phyloP scores from a whole-genome alignment of 1,284 basidiomycete genomes.

The Apiotrichum mycotoxinovorans region DNA sequence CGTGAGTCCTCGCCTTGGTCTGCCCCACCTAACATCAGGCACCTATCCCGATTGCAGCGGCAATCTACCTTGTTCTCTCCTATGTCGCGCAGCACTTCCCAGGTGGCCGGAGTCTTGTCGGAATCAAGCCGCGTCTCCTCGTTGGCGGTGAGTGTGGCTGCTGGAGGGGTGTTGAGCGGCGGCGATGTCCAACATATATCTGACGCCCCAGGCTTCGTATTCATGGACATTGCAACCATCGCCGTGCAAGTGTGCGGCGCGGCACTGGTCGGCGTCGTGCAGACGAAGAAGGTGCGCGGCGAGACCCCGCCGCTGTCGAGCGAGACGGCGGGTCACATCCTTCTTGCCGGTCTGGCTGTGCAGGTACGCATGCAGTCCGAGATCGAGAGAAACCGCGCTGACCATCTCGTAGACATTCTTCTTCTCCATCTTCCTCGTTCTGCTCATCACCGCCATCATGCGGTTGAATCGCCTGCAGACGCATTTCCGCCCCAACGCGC shows the following conservation, averaged over 20 bases:
- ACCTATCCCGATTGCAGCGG: constrained; percentile 49
- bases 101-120: constrained; percentile 25
- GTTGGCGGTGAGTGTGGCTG: constrained; percentile 27
- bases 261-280: constrained; percentile 50
- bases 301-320: constrained; percentile 32
- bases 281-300: constrained; percentile 33
- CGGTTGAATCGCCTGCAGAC: constrained; percentile 1
- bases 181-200: too few species aligned
- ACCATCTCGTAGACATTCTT: constrained; percentile 6
- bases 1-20: too few species aligned
- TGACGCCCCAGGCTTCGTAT: constrained; percentile 37
- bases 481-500: background rate
- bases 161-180: too few species aligned
- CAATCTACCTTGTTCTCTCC: constrained; percentile 45
- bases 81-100: constrained; percentile 31
- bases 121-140: constrained; percentile 34
- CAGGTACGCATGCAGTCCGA: too few species aligned
- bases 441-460: constrained; percentile 4
- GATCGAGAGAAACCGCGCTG: too few species aligned
- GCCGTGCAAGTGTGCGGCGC: constrained; percentile 50
- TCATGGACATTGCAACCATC: constrained; percentile 42
- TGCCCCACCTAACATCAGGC: constrained; percentile 27
- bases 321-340: constrained; percentile 49
- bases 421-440: constrained; percentile 13
- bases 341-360: constrained; percentile 48